Evolutionary conservation across 2,329 filamentous ascomycete genomes (phyloP), one percentile per base, ranked within the genome.

Genomic region (Teratosphaeriaceae sp.): DNA sequence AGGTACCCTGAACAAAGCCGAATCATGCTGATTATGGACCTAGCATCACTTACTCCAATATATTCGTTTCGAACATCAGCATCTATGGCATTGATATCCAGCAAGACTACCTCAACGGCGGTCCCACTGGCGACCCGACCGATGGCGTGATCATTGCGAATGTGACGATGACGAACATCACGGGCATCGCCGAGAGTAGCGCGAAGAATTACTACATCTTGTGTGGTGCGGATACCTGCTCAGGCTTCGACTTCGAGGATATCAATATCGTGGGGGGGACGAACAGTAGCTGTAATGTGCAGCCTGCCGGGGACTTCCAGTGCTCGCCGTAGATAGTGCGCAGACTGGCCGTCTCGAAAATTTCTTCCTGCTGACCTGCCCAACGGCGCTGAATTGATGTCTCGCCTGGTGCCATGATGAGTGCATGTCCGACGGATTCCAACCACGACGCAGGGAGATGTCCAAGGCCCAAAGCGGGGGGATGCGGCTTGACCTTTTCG

Each of bases 81-180:
- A 35, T 31, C 29, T 47, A 47, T 20, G 44, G 35, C 41, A 40
- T 47, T 31, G 44, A 43, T 29, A 40, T 47, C 36, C 41, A 47
- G 37, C 44, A 47, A 37, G 40, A 47, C 30, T 47, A 43, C 37
- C 29, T 44, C n/a, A 47, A 47, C 24, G 44, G 40, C 31, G 44
- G 40, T n/a, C 41, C 41, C 16, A 47, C 44, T 22, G 40, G 40
- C 19, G 19, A 18, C 18, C 40, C 40, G 7, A 43, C 40, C 5
- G 38, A 40, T 26, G 36, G 44, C 19, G 35, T 47, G 13, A 42
- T 40, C 7, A 47, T 47, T 21, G 23, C 31, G 9, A 24, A 26
- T 29, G 36, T 46, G 15, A 43, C 34, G n/a, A 43, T 46, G 33
- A 31, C 11, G 12, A 34, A 43, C 40, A 39, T 46, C 35, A 39